These are phyloP conservation scores for Quercus tomentella DNA, from an alignment of 331 rosid species.

Conservation along the genomic window DNA sequence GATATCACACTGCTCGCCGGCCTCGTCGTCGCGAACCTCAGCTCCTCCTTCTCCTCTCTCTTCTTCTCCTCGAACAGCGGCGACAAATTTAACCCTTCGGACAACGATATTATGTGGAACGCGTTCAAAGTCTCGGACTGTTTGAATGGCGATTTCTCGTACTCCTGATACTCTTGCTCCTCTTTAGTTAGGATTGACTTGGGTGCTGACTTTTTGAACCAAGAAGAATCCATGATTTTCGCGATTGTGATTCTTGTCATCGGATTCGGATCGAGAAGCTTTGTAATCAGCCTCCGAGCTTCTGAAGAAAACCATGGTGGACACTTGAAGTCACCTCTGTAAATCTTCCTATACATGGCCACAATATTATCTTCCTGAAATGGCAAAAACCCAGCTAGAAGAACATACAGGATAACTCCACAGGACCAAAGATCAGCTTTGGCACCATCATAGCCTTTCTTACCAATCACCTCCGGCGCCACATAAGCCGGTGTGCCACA, in stretches of 20 bases:
- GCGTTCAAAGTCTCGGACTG: conserved; percentile 65
- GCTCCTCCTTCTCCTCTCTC: conserved; percentile 78
- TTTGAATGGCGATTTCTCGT: conserved; percentile 19
- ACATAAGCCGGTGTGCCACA: conserved; percentile 99
- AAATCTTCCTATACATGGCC: conserved; percentile 76
- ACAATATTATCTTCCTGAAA: conserved; percentile 84
- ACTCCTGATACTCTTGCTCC: conserved; percentile 21
- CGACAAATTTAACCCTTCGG: conserved; percentile 84
- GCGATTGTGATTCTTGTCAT: conserved; percentile 45
- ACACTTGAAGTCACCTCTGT: conserved; percentile 82
- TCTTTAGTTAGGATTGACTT: conserved; percentile 17
- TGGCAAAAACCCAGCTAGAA: conserved; percentile 84
- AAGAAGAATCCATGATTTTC: conserved; percentile 65
- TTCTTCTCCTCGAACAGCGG: conserved; percentile 90
- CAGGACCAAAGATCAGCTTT: conserved; percentile 96
- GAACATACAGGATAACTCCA: conserved; percentile 83
- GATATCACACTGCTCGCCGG: conserved; percentile 91
- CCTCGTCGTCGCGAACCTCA: conserved; percentile 74
- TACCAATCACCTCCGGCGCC: conserved; percentile 87
- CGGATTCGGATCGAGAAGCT: conserved; percentile 88
- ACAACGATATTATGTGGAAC: conserved; percentile 72
- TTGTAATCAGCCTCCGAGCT: conserved; percentile 57
- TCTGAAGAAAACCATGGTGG: conserved; percentile 89
- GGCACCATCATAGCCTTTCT: conserved; percentile 88
- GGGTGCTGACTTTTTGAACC: conserved; percentile 73